Base-by-base conservation (phyloP, 2,329 filamentous ascomycete genomes). In the Trichoderma oligosporum region DNA sequence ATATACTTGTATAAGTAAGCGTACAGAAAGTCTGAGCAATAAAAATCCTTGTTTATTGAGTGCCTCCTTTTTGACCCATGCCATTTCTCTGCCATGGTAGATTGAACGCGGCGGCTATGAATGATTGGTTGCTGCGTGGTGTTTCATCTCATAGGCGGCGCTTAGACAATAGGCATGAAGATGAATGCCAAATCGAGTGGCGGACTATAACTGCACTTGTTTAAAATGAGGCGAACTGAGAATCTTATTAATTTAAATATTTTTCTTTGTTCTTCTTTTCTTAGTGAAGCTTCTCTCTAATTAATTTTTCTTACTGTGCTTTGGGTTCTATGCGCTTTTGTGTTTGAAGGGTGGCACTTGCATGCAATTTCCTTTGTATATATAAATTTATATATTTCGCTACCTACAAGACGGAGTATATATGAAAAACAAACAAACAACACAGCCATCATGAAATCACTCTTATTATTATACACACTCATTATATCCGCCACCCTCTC, bases 81-180 rank as follows among this genome's bases (percentile, higher is more conserved):
- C 18, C 12, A 24, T 22, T 8, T 46, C 16, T 33, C 11, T 46
- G 27, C 5, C 9, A 33, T 27, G 4, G 7, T 25, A 2, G 3
- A 52, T 41, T 41, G 31, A 4, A 35, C 48, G 52, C 31, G 7
- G 18, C 18, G 16, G 11, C 18, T 7, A n/a, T 29, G 20, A 11
- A 27, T 38, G 52, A 55, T 55, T 55, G 52, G 52, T 3, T 33
- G 41, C 29, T 38, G 52, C n/a, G 31, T 9, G n/a, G 41, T 38
- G 52, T 55, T 55, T 55, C 41, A 35, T 45, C 41, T n/a, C n/a
- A 16, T 36, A 31, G 22, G 12, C 41, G 41, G 52, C 52, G 52
- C 52, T 55, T 55, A 55, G 11, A 14, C 16, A 31, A n/a, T 18
- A n/a, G 16, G 29, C 16, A 1, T 31, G 52, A 11, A 31, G 41